Base-by-base conservation (phyloP, 768 basidiomycete species). In the Pisolithus orientalis region DNA sequence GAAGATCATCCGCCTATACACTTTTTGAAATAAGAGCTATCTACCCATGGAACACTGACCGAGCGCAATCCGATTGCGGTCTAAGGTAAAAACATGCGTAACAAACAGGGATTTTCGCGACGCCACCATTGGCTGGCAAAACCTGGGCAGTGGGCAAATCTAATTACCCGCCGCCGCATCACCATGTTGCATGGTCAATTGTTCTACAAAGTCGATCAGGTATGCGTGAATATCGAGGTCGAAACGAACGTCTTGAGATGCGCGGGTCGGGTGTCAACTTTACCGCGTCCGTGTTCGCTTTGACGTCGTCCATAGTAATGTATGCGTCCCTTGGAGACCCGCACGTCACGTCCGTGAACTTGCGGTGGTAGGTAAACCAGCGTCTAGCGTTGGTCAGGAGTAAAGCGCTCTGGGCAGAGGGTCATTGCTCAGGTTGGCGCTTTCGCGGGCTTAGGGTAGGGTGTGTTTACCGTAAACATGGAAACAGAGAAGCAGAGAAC, bases 161-260 rank as follows among this genome's bases (percentile, higher is more conserved):
- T 6, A 27, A 13, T 28, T 28, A 28, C 16, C 42, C 47, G 55
- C 50, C 32, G 27, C 43, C 28, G n/a, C 13, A 39, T 44, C 14
- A 44, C 56, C 65, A 59, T n/a, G 31, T 28, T 25, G 42, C 28
- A 21, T 63, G 57, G 28, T 54, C 54, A 29, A 43, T 48, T 34
- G 62, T 32, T 11, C 59, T 65, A 61, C 70, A 76, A 34, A 79
- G 68, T 57, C 75, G 66, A 51, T 78, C 76, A 14, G 77, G 77
- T 54, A 79, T 78, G 11, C 76, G 73, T 39, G 77, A 79, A 46
- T 70, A 59, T 43, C 72, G 71, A 52, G 53, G 60, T 25, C 62
- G 59, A 47, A 57, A 31, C 11, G 31, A 50, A 9, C 16, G 47
- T 21, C 39, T 52, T 44, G 7, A 25, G 16, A 27, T 46, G 49